phyloP scores from a whole-genome alignment of 306 rosid species.

The Comarum palustre region DNA sequence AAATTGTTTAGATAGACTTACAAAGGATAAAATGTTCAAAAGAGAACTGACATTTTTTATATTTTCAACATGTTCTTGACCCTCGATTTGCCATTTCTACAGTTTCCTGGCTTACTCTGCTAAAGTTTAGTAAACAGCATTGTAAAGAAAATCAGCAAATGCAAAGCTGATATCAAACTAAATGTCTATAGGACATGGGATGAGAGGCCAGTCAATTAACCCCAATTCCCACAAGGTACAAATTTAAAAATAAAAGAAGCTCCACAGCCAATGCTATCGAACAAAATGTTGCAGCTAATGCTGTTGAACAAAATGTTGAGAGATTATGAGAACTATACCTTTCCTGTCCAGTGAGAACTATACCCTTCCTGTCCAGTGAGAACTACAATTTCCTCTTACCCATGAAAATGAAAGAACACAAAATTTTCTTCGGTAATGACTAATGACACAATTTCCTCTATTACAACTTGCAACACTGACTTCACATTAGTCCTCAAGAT shows the following conservation, averaged over 20 bases:
- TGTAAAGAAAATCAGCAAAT: neutral
- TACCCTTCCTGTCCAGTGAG: conserved; percentile 8
- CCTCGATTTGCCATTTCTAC: neutral
- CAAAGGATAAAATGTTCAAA: too few species aligned
- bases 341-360: conserved; percentile 17
- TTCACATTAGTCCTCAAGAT: conserved; percentile 6
- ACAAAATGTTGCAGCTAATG: neutral
- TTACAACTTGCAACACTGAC: neutral
- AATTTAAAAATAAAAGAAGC: neutral
- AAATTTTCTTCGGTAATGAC: neutral
- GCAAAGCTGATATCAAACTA: neutral
- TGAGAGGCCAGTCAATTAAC: neutral
- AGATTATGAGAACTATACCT: conserved; percentile 7
- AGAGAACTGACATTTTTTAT: too few species aligned
- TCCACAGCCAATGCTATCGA: too few species aligned
- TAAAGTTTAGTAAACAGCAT: neutral
- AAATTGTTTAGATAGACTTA: too few species aligned
- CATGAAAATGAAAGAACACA: neutral
- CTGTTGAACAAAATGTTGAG: neutral
- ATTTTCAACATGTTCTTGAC: too few species aligned
- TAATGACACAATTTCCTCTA: conserved; percentile 11
- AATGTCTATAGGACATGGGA: neutral
- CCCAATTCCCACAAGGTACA: neutral
- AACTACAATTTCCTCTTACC: conserved; percentile 13
- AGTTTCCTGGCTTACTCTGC: too few species aligned